A percentile compares a stretch with the other conserved stretches of the same genome.
Evolutionary conservation across 208 protist genomes (phyloP).

Genomic region (Entamoeba nuttalli): DNA sequence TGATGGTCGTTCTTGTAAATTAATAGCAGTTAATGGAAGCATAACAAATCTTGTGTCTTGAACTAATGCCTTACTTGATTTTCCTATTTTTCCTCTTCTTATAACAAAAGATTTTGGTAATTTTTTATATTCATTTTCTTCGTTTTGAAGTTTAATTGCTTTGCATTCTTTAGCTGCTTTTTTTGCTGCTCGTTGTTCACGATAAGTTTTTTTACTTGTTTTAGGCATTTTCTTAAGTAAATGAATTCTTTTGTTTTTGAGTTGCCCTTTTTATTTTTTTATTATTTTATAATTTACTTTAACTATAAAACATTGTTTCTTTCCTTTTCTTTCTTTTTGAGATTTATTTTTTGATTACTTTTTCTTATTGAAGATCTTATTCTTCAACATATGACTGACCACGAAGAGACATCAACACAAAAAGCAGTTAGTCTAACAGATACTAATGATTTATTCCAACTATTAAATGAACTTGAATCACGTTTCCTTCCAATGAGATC

Average conservation of each 20-base stretch:
- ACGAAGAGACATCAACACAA: no score
- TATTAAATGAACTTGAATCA: background rate
- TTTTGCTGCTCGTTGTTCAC: background rate
- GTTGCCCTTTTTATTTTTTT: background rate
- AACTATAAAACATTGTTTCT: background rate
- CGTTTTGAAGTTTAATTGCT: background rate
- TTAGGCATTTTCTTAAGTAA: background rate
- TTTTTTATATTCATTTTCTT: background rate
- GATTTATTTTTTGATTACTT: background rate
- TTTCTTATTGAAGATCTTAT: no score
- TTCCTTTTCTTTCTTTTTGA: background rate
- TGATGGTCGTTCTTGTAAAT: background rate
- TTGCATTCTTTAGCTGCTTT: background rate
- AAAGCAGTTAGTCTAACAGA: no score
- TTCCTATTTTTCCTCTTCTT: background rate
- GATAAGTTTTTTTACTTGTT: background rate
- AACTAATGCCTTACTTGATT: background rate
- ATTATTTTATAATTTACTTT: background rate
- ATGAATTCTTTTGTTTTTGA: background rate
- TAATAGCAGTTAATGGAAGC: background rate
- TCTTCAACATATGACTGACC: no score
- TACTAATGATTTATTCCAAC: no score
- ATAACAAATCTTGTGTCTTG: background rate
- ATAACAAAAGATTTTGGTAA: background rate
- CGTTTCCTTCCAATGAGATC: background rate